Conservation (phyloP, 176 grass and related monocot genomes). For the maize (Zea mays) region Zm-B73-REFERENCE-NAM-5.0 NC_050100.1:175276001-175276500, state of each 20-base stretch:
- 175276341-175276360: too few relatives aligned
- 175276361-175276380: too few relatives aligned
- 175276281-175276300: background rate
- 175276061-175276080: background rate
- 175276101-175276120: background rate
- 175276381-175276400: too few relatives aligned
- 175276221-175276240: background rate
- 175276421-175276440: too few relatives aligned
- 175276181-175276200: background rate
- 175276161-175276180: background rate
- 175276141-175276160: background rate
- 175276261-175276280: background rate
- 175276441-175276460: too few relatives aligned
- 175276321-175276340: too few relatives aligned
- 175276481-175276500: too few relatives aligned
- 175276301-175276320: too few relatives aligned
- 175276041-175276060: background rate
- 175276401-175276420: too few relatives aligned
- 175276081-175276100: background rate
- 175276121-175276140: background rate
- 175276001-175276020: background rate
- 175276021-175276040: background rate
- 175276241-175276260: background rate
- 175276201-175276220: background rate
- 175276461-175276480: too few relatives aligned